Evolutionary conservation across 106 monocot species (phyloP), one percentile per base, ranked within the genome.

Genomic region (Dioscorea alata): DNA sequence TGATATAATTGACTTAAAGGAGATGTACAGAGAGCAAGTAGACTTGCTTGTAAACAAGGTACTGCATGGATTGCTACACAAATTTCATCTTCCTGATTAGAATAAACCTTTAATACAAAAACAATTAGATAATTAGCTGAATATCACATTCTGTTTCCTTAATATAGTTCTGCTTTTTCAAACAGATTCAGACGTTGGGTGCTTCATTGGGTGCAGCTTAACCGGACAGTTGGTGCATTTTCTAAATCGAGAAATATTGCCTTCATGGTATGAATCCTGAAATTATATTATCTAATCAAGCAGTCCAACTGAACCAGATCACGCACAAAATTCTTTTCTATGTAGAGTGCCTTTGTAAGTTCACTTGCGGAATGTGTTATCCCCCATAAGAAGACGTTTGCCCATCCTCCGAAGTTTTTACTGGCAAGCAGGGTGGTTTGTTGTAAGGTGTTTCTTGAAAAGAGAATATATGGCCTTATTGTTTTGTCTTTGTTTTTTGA

Each of bases 21-120:
- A 99, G 79, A 99, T 99, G 97, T 99, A 99, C 48, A 57, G 92
- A 68, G 97, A 99, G 65, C 97, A 99, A 83, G 88, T 99, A 23
- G 89, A 92, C 81, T 74, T 90, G 66, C 97, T 99, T 73, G 97
- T 99, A 61, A 99, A 92, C 75, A 92, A 81, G 97, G 97, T 99
- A 53, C 42, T 42, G 10, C 42, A 8, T 42, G 42, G 42, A 42
- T 42, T 8, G 6, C 42, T 3, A 42, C 42, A 6, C 10, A 15
- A 60, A n/a, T 71, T 23, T 61, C 15, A 51, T 12, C 17, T 52
- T 7, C 12, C 25, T 42, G 21, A 4, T 51, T 66, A 28, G 15
- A 54, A 18, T 8, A 18, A 54, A 19, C 54, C 4, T 54, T 54
- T 13, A 18, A 19, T 54, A 54, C 15, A 10, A 8, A 42, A 42